These are phyloP conservation scores for Lyophyllum shimeji DNA, from an alignment of 768 basidiomycete genomes.

Conservation along the genomic window DNA sequence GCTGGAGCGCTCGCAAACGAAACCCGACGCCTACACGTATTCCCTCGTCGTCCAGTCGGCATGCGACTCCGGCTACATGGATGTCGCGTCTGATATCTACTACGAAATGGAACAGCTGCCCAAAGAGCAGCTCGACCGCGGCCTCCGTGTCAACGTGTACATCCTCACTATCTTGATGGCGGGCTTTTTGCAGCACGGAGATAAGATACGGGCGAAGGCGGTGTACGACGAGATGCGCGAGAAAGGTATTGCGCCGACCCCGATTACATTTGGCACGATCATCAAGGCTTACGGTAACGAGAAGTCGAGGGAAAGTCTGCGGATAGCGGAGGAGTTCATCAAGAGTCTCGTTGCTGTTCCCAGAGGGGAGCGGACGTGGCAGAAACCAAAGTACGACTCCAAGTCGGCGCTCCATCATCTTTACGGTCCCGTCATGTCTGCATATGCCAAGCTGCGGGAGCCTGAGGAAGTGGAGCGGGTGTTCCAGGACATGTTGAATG, in stretches of 20 bases:
- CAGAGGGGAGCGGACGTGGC: slow-evolving; percentile 36
- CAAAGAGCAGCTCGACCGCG: slow-evolving; percentile 29
- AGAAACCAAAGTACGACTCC: slow-evolving; percentile 35
- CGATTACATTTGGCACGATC: slow-evolving; percentile 69
- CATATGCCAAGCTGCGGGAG: slow-evolving; percentile 42
- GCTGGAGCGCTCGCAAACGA: slow-evolving; percentile 46
- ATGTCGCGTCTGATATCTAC: slow-evolving; percentile 64
- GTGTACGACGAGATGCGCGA: slow-evolving; percentile 72
- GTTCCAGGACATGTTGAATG: slow-evolving; percentile 48
- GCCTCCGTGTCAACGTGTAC: slow-evolving; percentile 51
- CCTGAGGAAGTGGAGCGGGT: slow-evolving; percentile 57
- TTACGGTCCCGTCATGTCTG: slow-evolving; percentile 60
- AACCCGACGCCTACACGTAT: slow-evolving; percentile 66
- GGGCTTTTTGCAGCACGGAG: slow-evolving; percentile 60
- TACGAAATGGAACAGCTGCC: slow-evolving; percentile 60
- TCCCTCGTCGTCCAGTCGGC: slow-evolving; percentile 78
- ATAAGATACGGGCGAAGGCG: slow-evolving; percentile 54
- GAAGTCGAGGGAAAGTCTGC: slow-evolving; percentile 46
- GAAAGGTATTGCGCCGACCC: slow-evolving; percentile 63
- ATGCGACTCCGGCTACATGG: slow-evolving; percentile 68
- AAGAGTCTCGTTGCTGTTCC: slow-evolving; percentile 42
- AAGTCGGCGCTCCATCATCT: slow-evolving; percentile 50
- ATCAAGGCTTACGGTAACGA: slow-evolving; percentile 59
- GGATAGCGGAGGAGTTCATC: slow-evolving; percentile 68
- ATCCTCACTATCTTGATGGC: slow-evolving; percentile 75